A percentile compares a stretch with the other conserved stretches of the same genome.
These are phyloP conservation scores for Talaromyces thailandensis DNA, from an alignment of 495 filamentous ascomycete species.

Conservation along the genomic window DNA sequence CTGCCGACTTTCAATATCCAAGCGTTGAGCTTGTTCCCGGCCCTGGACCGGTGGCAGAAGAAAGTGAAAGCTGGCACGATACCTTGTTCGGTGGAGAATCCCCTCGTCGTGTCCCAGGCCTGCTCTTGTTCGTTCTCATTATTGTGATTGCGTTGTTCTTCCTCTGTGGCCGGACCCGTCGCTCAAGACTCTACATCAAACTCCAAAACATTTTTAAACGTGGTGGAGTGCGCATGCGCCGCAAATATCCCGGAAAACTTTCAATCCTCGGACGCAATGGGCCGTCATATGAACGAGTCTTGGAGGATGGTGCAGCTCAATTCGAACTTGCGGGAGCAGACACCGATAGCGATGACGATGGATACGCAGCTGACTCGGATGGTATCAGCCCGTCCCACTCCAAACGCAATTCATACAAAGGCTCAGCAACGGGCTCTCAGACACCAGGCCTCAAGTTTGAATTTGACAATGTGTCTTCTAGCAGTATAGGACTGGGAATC, in stretches of 20 bases:
- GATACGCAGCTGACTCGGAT: constrained; percentile 23
- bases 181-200: constrained; percentile 54
- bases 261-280: constrained; percentile 44
- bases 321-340: constrained; percentile 65
- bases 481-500: constrained; percentile 40
- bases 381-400: constrained; percentile 19
- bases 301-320: constrained; percentile 64
- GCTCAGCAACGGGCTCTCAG: constrained; percentile 16
- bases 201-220: constrained; percentile 42
- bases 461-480: constrained; percentile 45
- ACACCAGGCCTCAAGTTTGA: constrained; percentile 46
- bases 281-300: constrained; percentile 74
- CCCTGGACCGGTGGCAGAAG: constrained; percentile 17
- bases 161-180: constrained; percentile 61
- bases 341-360: constrained; percentile 45
- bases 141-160: constrained; percentile 58
- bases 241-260: constrained; percentile 41
- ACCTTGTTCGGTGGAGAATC: constrained; percentile 51
- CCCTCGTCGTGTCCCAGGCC: constrained; percentile 60
- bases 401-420: constrained; percentile 32
- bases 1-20: constrained; percentile 76
- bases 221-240: constrained; percentile 41
- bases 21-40: constrained; percentile 44
- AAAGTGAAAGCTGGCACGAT: constrained; percentile 67
- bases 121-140: constrained; percentile 67